phyloP scores from a whole-genome alignment of 176 grass and related monocot species.

The Cenchrus purpureus region DNA sequence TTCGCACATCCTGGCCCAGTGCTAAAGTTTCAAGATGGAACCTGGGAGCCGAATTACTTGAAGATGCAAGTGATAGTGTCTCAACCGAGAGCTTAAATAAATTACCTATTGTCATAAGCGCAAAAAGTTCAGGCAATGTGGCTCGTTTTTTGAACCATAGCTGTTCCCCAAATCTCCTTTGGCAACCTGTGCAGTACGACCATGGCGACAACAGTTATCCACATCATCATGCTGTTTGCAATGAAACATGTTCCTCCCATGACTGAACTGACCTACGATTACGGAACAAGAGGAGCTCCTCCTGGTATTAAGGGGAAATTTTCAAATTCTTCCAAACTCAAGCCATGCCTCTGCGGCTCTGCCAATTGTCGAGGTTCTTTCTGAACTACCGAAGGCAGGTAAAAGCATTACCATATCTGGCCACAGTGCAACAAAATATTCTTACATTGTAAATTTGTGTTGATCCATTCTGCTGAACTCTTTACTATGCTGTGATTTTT shows the following conservation, averaged over 20 bases:
- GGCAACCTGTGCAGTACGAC: conserved; percentile 67
- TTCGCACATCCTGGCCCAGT: conserved; percentile 22
- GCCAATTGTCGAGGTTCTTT: conserved; percentile 45
- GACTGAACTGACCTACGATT: conserved; percentile 69
- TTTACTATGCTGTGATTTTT: neutral
- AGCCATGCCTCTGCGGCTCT: conserved; percentile 46
- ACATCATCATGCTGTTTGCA: conserved; percentile 69
- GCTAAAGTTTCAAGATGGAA: conserved; percentile 48
- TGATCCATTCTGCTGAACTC: neutral
- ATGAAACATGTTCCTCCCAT: conserved; percentile 68
- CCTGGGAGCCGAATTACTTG: conserved; percentile 51
- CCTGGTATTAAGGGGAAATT: conserved; percentile 25
- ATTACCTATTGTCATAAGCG: conserved; percentile 55
- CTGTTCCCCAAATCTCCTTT: conserved; percentile 69
- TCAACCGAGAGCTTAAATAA: conserved; percentile 25
- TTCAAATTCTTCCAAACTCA: conserved; percentile 30
- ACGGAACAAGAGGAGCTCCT: conserved; percentile 48
- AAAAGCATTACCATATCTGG: neutral
- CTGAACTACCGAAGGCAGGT: conserved; percentile 20
- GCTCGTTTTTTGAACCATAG: conserved; percentile 75
- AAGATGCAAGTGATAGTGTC: conserved; percentile 11
- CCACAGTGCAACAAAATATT: neutral
- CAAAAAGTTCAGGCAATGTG: conserved; percentile 57
- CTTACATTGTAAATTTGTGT: neutral
- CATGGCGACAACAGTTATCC: conserved; percentile 55